Evolutionary conservation across 176 grass and related monocot species (phyloP), one percentile per base, ranked within the genome.

Genomic region (barley (Hordeum vulgare)): DNA sequence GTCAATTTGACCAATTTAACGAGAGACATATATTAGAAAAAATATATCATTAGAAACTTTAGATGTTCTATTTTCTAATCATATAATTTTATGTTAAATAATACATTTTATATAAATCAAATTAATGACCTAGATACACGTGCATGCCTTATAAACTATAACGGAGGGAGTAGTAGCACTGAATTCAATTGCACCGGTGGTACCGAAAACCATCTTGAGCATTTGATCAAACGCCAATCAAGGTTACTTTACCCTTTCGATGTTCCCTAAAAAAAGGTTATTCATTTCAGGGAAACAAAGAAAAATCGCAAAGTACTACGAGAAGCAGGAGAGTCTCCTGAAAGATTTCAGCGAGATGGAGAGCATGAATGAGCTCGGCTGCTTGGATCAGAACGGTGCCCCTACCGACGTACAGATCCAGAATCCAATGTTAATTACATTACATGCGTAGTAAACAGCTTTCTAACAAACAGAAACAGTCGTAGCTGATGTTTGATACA

Each of bases 271-370:
- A 56, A 56, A 0, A 56, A 9, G 3, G 7, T 21, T 78, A 24
- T 11, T 1, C 9, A 84, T 86, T 35, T 62, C 79, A 98, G 96
- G 90, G 4, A 95, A 95, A 66, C 88, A 98, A 28, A 78, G 86
- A 7, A 98, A 95, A 79, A 86, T 98, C 20, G 91, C 96, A n/a
- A 95, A 94, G 71, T 98, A 93, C 85, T 98, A 98, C 78, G 86
- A 90, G 85, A 93, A 95, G 65, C 96, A 98, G 84, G 92, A 92
- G 25, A 90, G 71, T 37, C 87, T 98, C 4, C 80, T 98, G 0
- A 89, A 95, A 84, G 93, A 88, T 69, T 95, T 95, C 89, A 95
- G 72, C 8, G 89, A 98, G 71, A 95, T 98, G 89, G 93, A 98
- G 81, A 98, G 65, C 66, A 91, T 98, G 61, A 85, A 91, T 29